Evolutionary conservation across 768 basidiomycete genomes (phyloP).

Genomic region (Panaeolus papilionaceus): DNA sequence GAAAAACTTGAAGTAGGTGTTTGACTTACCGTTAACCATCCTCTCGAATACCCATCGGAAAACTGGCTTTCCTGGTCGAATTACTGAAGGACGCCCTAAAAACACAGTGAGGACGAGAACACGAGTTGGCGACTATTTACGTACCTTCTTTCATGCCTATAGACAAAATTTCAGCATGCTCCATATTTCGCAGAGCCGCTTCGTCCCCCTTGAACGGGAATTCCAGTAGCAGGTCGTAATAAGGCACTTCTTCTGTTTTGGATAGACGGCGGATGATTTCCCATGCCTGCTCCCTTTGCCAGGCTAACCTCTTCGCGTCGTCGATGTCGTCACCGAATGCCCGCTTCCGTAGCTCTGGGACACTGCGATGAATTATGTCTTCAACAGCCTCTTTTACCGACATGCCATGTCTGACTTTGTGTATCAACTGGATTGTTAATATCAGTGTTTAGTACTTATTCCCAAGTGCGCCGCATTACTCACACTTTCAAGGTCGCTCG

Average conservation of each 20-base stretch:
- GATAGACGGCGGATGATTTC: conserved; percentile 76
- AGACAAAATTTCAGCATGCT: conserved; percentile 86
- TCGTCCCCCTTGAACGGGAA: conserved; percentile 96
- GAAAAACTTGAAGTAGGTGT: not conserved
- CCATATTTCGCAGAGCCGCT: conserved; percentile 78
- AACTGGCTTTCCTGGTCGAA: conserved; percentile 91
- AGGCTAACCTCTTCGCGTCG: conserved; percentile 82
- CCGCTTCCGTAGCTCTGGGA: conserved; percentile 86
- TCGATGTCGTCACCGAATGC: conserved; percentile 94
- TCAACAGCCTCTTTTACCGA: conserved; percentile 82
- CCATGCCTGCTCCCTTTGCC: conserved; percentile 93
- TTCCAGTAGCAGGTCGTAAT: conserved; percentile 80
- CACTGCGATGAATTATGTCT: conserved; percentile 82
- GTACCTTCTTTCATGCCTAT: conserved; percentile 79
- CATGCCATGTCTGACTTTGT: conserved; percentile 82
- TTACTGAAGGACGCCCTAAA: conserved; percentile 80
- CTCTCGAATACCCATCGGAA: conserved; percentile 85
- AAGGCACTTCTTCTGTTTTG: conserved; percentile 74
- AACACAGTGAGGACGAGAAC: not conserved
- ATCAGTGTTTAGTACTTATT: not conserved
- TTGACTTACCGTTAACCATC: conserved; percentile 70
- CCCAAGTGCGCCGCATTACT: conserved; percentile 32
- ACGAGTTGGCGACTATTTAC: conserved; percentile 6
- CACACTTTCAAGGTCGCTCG: conserved; percentile 88
- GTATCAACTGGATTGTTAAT: conserved; percentile 64